These are phyloP conservation scores for Coprinellus aureogranulatus DNA, from an alignment of 768 basidiomycete species.

Conservation along the genomic window DNA sequence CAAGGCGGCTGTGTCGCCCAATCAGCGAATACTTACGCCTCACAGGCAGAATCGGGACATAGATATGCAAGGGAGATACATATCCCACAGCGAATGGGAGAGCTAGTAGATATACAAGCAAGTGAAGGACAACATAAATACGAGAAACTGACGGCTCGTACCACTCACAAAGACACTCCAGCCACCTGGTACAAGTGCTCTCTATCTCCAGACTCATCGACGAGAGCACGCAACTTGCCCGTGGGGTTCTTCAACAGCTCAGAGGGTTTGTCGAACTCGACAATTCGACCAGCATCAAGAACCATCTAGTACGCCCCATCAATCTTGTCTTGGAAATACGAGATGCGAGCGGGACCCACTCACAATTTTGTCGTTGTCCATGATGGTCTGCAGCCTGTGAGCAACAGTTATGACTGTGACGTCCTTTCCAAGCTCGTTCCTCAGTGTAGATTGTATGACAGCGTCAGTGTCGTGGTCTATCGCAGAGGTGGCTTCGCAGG, in stretches of 20 bases:
- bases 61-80: no score
- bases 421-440: conserved; percentile 57
- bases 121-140: not conserved
- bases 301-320: conserved; percentile 14
- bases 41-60: no score
- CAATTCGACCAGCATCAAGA: conserved; percentile 17
- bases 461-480: conserved; percentile 60
- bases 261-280: conserved; percentile 55
- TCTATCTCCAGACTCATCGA: conserved; percentile 59
- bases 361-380: conserved; percentile 56
- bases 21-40: no score
- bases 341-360: no score
- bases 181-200: conserved; percentile 48
- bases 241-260: conserved; percentile 50
- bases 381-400: conserved; percentile 63
- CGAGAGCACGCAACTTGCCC: conserved; percentile 51
- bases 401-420: conserved; percentile 64
- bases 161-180: not conserved
- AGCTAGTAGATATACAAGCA: not conserved
- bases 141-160: no score
- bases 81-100: no score
- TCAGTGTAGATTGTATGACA: conserved; percentile 65
- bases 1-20: no score
- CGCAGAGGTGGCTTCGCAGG: conserved; percentile 36
- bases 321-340: no score